Evolutionary conservation across 2,329 filamentous ascomycete species (phyloP), one percentile per base, ranked within the genome.

Genomic region (Pseudogymnoascus sp.): DNA sequence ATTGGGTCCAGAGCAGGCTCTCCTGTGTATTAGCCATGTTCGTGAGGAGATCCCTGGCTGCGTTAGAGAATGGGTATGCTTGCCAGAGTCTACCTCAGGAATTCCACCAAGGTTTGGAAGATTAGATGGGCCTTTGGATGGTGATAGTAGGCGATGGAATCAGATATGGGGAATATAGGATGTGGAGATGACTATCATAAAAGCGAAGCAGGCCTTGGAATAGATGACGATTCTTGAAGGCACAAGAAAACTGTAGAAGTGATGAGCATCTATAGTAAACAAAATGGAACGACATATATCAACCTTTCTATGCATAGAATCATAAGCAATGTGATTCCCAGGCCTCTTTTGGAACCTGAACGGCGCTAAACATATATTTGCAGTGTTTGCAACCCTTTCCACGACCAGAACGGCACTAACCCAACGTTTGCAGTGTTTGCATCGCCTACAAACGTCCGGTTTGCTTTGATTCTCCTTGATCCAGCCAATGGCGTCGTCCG

Each of bases 11-110:
- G 74, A 84, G 21, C 93, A 97, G 75, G 92, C 92, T 0, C 76
- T 99, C 61, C 82, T 97, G n/a, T 91, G 92, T 66, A 93, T 97
- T 64, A 94, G 91, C 65, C 94, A 99, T 76, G 81, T 93, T 64
- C 87, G 86, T 65, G 92, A 96, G 69, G 94, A 99, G 74, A 89
- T 97, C 8, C 94, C 94, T 0, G 86, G 88, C 59, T 88, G 87
- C 67, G 83, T 97, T 25, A 78, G 91, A 55, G 86, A 95, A 71
- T 97, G 90, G 88, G 80, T 97, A 59, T 92, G 90, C 72, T 78
- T 97, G 31, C 92, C 93, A 1, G 89, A 92, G 74, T 81, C 87
- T 3, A 89, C 87, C 61, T 84, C 84, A 1, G 82, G 83, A 1
- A 68, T 71, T 35, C 75, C 81, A 13, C 85, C 88, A 8, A 79